Percentiles rank a stretch among this genome's conserved stretches.
Evolutionary conservation across 345 rosid species (phyloP).

Genomic region (Sonneratia caseolaris): DNA sequence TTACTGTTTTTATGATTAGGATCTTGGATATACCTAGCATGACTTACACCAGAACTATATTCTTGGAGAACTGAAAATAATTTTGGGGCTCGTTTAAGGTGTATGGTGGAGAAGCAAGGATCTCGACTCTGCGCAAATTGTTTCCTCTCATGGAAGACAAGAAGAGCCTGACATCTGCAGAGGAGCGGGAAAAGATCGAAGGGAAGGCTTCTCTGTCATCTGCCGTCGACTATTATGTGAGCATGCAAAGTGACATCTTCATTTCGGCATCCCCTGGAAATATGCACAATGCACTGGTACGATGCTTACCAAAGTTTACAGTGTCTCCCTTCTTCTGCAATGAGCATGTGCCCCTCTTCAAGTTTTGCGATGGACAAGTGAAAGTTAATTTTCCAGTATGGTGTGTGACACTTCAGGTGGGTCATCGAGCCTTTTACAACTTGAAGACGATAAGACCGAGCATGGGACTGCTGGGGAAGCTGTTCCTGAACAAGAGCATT

Average conservation of each 20-base stretch:
- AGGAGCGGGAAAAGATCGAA: conserved; percentile 48
- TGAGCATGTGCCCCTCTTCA: not conserved
- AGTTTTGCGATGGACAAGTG: not conserved
- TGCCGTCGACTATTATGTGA: conserved; percentile 87
- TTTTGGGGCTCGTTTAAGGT: conserved; percentile 30
- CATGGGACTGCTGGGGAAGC: conserved; percentile 69
- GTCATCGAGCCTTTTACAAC: conserved; percentile 67
- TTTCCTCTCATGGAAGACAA: conserved; percentile 85
- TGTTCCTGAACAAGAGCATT: conserved; percentile 72
- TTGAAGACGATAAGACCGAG: conserved; percentile 84
- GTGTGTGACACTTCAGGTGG: conserved; percentile 30
- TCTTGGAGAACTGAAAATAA: conserved; percentile 1
- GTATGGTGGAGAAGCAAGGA: conserved; percentile 90
- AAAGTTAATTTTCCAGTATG: not conserved
- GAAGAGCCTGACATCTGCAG: conserved; percentile 66
- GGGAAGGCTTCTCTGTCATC: conserved; percentile 84
- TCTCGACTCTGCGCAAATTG: conserved; percentile 50
- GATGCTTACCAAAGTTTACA: not conserved
- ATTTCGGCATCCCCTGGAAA: conserved; percentile 97
- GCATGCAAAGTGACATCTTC: conserved; percentile 86
- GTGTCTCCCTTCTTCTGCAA: not conserved
- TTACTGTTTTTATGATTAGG: not conserved
- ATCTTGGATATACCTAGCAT: not conserved
- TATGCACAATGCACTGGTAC: conserved; percentile 95
- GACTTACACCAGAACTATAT: not conserved